A percentile compares a stretch with the other conserved stretches of the same genome.
These are phyloP conservation scores for Fraxinus cuspidata DNA, from an alignment of 257 asterid genomes.

Conservation along the genomic window DNA sequence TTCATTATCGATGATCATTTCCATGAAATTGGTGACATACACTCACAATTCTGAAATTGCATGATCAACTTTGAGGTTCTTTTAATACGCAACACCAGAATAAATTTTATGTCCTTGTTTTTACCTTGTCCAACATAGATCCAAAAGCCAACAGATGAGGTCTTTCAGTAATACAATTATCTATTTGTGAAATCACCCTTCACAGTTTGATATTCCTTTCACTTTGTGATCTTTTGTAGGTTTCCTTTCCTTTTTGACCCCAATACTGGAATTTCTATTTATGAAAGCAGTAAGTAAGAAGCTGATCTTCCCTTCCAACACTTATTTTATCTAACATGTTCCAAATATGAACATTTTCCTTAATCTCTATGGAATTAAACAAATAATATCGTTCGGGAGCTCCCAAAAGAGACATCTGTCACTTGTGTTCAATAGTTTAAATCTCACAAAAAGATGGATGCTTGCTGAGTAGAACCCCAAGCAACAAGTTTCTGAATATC, in stretches of 20 bases:
- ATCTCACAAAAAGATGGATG: no score
- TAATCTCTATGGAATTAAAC: not conserved
- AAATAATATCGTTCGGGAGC: not conserved
- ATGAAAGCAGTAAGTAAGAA: slow-evolving; percentile 66
- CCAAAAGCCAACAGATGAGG: no score
- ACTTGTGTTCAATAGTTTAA: no score
- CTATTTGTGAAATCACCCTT: not conserved
- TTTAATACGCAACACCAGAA: not conserved
- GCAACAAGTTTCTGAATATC: slow-evolving; percentile 10
- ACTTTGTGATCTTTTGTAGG: slow-evolving; percentile 39
- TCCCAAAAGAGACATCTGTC: no score
- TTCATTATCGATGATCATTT: not conserved
- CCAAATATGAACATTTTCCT: not conserved
- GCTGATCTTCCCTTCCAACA: not conserved
- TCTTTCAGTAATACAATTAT: not conserved
- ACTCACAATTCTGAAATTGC: not conserved
- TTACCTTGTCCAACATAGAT: no score
- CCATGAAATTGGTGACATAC: slow-evolving; percentile 1
- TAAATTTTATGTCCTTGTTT: no score
- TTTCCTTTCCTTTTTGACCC: slow-evolving; percentile 80
- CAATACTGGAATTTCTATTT: slow-evolving; percentile 64
- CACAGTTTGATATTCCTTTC: not conserved
- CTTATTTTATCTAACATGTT: not conserved
- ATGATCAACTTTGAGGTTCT: not conserved
- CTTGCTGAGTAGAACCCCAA: no score